Conservation (phyloP, 2,329 filamentous ascomycete genomes). For the Aspergillus jensenii region DNA sequence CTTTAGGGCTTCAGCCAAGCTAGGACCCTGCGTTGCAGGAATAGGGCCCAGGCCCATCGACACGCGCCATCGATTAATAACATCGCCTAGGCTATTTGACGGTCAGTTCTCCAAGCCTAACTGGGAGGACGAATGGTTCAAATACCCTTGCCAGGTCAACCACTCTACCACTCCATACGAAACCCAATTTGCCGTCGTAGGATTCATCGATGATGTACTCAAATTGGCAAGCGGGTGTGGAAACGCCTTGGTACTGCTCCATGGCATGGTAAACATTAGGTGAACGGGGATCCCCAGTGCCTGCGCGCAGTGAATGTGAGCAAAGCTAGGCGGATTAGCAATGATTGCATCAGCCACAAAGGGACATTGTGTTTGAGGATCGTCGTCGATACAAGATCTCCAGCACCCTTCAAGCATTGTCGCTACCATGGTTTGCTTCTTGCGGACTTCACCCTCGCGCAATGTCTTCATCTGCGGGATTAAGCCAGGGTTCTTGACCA, state of each 20-base stretch:
- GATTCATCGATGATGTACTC: slow-evolving; percentile 33
- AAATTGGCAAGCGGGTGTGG: slow-evolving; percentile 54
- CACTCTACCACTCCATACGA: slow-evolving; percentile 50
- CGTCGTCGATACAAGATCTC: slow-evolving; percentile 39
- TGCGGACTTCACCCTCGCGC: slow-evolving; percentile 34
- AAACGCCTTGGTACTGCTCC: slow-evolving; percentile 46
- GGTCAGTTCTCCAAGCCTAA: background rate
- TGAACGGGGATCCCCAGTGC: slow-evolving; percentile 52
- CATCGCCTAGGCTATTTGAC: slow-evolving; percentile 38
- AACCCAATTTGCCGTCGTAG: slow-evolving; percentile 42
- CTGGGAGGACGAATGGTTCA: too few species aligned
- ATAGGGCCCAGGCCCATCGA: slow-evolving; percentile 44
- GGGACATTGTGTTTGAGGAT: slow-evolving; percentile 31
- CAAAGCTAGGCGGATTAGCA: slow-evolving; percentile 55
- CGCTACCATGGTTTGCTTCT: slow-evolving; percentile 33
- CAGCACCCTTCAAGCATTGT: slow-evolving; percentile 43
- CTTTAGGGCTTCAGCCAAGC: slow-evolving; percentile 35
- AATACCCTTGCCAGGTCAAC: slow-evolving; percentile 52
- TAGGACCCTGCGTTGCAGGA: slow-evolving; percentile 36
- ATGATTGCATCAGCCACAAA: slow-evolving; percentile 58
- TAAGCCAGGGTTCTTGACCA: slow-evolving; percentile 51
- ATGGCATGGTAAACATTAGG: slow-evolving; percentile 57
- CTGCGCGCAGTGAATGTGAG: slow-evolving; percentile 55
- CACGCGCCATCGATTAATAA: slow-evolving; percentile 48
- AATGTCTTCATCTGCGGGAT: slow-evolving; percentile 39